Percentiles rank a stretch among this genome's conserved stretches.
phyloP scores from a whole-genome alignment of 768 basidiomycete genomes.

The Russula ochroleuca region DNA sequence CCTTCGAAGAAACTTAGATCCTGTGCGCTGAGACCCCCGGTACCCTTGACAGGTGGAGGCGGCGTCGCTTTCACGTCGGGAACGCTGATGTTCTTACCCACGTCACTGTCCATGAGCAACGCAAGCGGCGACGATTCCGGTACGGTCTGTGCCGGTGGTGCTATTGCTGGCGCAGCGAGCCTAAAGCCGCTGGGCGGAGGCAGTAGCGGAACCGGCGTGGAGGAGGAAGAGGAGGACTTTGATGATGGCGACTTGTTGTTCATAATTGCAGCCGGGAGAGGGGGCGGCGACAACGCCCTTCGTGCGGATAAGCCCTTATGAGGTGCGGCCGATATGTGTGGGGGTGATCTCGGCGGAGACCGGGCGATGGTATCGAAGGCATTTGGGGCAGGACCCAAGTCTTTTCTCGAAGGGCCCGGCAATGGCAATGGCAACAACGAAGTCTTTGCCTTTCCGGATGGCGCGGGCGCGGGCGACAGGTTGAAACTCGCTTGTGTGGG shows the following conservation, averaged over 20 bases:
- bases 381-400: background rate
- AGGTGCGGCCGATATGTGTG: background rate
- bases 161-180: background rate
- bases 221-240: background rate
- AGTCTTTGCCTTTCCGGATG: background rate
- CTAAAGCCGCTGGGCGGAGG: constrained; percentile 17
- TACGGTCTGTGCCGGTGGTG: background rate
- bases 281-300: constrained; percentile 10
- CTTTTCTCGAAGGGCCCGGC: background rate
- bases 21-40: constrained; percentile 68
- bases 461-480: background rate
- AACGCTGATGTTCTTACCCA: constrained; percentile 12
- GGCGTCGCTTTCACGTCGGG: constrained; percentile 14
- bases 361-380: background rate
- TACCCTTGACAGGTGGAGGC: constrained; percentile 26
- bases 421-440: background rate
- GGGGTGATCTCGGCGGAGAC: background rate
- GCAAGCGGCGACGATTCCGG: constrained; percentile 26
- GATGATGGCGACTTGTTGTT: constrained; percentile 3
- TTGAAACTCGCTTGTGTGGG: background rate
- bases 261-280: background rate
- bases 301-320: background rate
- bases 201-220: constrained; percentile 12
- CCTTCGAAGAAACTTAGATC: constrained; percentile 89
- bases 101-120: constrained; percentile 10